Percentiles rank a stretch among this genome's conserved stretches.
These are phyloP conservation scores for Sedum album DNA, from an alignment of 164 flowering plant species.

Conservation along the genomic window DNA sequence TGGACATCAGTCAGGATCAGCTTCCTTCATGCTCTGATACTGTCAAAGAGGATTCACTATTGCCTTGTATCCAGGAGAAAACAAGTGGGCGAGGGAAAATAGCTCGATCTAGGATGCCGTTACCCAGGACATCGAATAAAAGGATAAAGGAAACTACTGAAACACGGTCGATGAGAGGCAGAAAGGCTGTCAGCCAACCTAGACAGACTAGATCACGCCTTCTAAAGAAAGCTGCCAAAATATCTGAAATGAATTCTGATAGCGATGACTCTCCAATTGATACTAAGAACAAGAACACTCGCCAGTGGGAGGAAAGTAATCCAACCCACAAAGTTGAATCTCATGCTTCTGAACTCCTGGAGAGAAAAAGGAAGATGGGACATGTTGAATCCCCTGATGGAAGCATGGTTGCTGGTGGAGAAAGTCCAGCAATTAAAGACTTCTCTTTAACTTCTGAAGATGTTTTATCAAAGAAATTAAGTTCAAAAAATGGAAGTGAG, in stretches of 20 bases:
- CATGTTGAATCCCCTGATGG: not conserved
- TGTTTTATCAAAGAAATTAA: conserved; percentile 13
- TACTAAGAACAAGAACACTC: not conserved
- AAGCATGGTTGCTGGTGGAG: not conserved
- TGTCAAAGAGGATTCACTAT: conserved; percentile 4
- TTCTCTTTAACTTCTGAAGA: conserved; percentile 5
- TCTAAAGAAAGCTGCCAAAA: conserved; percentile 10
- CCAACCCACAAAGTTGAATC: not conserved
- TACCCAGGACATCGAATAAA: conserved; percentile 20
- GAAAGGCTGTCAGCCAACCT: conserved; percentile 24
- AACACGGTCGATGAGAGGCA: conserved; percentile 23
- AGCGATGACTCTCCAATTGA: not conserved
- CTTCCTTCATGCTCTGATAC: not conserved
- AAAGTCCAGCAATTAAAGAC: not conserved
- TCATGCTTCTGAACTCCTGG: not conserved
- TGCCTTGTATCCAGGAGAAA: conserved; percentile 17
- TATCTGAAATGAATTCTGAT: conserved; percentile 5
- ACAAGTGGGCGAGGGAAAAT: conserved; percentile 13
- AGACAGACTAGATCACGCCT: conserved; percentile 33
- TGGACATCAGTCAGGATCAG: not conserved
- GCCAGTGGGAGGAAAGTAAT: too few species aligned
- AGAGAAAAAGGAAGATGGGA: not conserved
- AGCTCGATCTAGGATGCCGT: conserved; percentile 12
- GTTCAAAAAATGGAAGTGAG: conserved; percentile 6
- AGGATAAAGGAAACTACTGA: conserved; percentile 48